These are phyloP conservation scores for Gnaphalium uliginosum DNA, from an alignment of 129 eudicot genomes.

Conservation along the genomic window DNA sequence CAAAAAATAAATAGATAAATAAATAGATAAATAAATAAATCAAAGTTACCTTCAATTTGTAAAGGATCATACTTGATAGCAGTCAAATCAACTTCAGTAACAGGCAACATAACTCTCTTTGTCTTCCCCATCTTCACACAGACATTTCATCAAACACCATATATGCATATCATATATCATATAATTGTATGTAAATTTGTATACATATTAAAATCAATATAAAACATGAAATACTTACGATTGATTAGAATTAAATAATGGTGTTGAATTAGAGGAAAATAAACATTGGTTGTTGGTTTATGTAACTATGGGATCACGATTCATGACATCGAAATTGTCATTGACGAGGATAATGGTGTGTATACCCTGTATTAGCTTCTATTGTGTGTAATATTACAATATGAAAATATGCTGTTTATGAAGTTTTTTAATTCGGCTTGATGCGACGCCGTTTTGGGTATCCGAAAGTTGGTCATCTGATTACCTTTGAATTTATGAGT, in stretches of 20 bases:
- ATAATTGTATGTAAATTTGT: background rate
- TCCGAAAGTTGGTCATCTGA: constrained; percentile 9
- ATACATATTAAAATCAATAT: no score
- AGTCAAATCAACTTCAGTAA: constrained; percentile 56
- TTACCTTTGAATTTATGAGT: background rate
- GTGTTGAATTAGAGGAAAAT: background rate
- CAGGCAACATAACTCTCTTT: constrained; percentile 69
- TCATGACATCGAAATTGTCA: constrained; percentile 6
- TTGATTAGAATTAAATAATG: constrained; percentile 2
- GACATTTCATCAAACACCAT: constrained; percentile 37
- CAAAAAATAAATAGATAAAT: background rate
- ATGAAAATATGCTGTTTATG: constrained; percentile 7
- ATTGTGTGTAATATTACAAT: background rate
- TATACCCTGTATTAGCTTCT: background rate
- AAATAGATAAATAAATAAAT: background rate
- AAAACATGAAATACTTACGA: constrained; percentile 28
- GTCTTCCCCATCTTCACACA: constrained; percentile 58
- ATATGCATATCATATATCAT: constrained; percentile 30
- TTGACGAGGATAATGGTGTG: constrained; percentile 11
- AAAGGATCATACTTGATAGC: constrained; percentile 52
- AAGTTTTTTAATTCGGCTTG: background rate
- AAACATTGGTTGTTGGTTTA: background rate
- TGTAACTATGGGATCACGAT: background rate
- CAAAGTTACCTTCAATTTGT: constrained; percentile 47
- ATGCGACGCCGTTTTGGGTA: constrained; percentile 29